Percentiles rank a stretch among this genome's conserved stretches.
Conservation (phyloP, 108 stramenopile species). For the Nitzschia palea region DNA sequence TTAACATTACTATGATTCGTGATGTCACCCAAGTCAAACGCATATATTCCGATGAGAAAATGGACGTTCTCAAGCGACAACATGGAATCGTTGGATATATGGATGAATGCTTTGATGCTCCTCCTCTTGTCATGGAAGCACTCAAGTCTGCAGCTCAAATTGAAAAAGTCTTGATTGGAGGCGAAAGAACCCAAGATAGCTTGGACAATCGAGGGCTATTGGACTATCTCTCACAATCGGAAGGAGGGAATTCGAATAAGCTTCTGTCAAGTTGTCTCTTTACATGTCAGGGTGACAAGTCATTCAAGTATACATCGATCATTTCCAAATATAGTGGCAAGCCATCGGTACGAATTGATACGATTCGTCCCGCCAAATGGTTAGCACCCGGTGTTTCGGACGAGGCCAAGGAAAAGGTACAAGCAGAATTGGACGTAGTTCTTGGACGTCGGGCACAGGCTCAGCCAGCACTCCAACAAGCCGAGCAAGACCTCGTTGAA, state of each 20-base stretch:
- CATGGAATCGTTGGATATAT: slow-evolving; percentile 80
- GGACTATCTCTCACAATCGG: slow-evolving; percentile 44
- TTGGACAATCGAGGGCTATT: slow-evolving; percentile 52
- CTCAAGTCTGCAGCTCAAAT: slow-evolving; percentile 56
- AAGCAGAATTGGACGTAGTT: slow-evolving; percentile 32
- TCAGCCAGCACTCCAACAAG: slow-evolving; percentile 38
- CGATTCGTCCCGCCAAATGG: slow-evolving; percentile 41
- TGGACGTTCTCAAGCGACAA: slow-evolving; percentile 55
- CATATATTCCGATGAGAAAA: slow-evolving; percentile 61
- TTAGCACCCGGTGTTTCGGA: slow-evolving; percentile 60
- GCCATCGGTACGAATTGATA: slow-evolving; percentile 31
- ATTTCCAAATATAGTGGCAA: slow-evolving; percentile 50
- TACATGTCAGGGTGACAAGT: slow-evolving; percentile 27
- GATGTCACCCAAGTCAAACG: slow-evolving; percentile 30
- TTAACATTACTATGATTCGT: slow-evolving; percentile 53
- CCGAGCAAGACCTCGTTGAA: slow-evolving; percentile 25
- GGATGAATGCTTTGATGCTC: slow-evolving; percentile 73
- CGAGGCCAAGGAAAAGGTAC: slow-evolving; percentile 44
- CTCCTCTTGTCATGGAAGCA: slow-evolving; percentile 68
- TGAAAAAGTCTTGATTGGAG: slow-evolving; percentile 75
- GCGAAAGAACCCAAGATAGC: slow-evolving; percentile 57
- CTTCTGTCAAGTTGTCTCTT: slow-evolving; percentile 36
- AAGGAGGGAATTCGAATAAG: slow-evolving; percentile 8
- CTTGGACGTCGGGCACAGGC: slow-evolving; percentile 33
- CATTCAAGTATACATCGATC: slow-evolving; percentile 48